Evolutionary conservation across 2,329 filamentous ascomycete species (phyloP).

Genomic region (Lachnellula hyalina): DNA sequence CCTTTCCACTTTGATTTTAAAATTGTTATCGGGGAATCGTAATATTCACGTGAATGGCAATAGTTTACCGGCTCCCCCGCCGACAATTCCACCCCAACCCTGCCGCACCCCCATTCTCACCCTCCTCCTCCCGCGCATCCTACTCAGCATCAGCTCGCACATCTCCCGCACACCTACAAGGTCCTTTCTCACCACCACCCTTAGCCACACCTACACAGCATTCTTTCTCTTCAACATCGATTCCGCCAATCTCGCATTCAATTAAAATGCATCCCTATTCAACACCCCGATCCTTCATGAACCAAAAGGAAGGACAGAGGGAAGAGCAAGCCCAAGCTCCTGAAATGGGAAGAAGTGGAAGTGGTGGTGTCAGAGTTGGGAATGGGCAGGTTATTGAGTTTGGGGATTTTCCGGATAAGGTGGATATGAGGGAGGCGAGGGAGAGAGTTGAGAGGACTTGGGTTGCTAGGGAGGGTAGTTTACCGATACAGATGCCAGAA

Average conservation of each 20-base stretch:
- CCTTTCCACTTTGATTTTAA: neutral
- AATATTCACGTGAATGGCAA: neutral
- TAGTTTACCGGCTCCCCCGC: neutral
- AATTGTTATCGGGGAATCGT: neutral
- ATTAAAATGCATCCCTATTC: conserved; percentile 5
- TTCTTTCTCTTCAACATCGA: neutral
- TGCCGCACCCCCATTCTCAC: conserved; percentile 16
- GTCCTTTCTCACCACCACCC: neutral
- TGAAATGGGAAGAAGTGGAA: conserved; percentile 9
- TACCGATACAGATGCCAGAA: neutral
- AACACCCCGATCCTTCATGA: conserved; percentile 2
- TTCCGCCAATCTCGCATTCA: neutral
- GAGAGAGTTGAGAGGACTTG: conserved; percentile 15
- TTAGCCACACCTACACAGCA: neutral
- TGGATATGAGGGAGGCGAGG: conserved; percentile 12
- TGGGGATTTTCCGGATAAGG: conserved; percentile 23
- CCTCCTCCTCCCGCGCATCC: conserved; percentile 3
- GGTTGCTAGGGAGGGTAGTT: conserved; percentile 9
- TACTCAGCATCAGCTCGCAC: neutral
- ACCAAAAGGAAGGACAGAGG: neutral
- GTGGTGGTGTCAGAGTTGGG: conserved; percentile 14
- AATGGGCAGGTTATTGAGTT: conserved; percentile 21
- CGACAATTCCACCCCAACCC: conserved; percentile 15
- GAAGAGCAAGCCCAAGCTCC: neutral
- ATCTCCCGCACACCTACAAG: neutral